Evolutionary conservation across 2,329 filamentous ascomycete genomes (phyloP), one percentile per base, ranked within the genome.

Genomic region (Monosporascus sp.): DNA sequence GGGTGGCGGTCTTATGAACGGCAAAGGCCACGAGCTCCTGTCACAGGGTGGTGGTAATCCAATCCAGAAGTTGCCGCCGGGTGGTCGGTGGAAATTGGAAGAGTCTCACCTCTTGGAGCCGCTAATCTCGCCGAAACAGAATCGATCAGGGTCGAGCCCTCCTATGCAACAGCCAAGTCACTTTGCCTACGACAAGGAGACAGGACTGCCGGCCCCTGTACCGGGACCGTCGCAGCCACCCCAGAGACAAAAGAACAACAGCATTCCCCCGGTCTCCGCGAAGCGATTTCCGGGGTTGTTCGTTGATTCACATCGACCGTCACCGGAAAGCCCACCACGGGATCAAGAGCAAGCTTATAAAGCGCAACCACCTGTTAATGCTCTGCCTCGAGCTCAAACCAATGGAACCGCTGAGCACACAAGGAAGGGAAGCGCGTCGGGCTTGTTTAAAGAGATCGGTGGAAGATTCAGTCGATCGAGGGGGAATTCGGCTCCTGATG

Each of bases 51-150:
- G 51, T 17, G 65, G 63, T 48, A 76, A 74, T 41, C 70, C 74
- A 9, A 65, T 74, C 7, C 72, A 74, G 37, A 70, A 62, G 27
- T 68, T 77, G 3, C 72, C 73, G 26, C 74, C 72, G n/a, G 75
- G 74, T 0, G 59, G 65, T 26, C 70, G 71, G 19, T 84, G 80
- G 80, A 79, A 76, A 49, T 65, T 80, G 6, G 74, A 82, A 57
- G 79, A 82, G 65, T 83, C 80, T 9, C 73, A 79, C 54, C 68
- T 84, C 37, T 67, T 74, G 1, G 74, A 79, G 56, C 81, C 81
- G 26, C 69, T 82, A 7, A 67, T 74, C 19, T 62, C 69, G 4
- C 64, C 70, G 3, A 68, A 70, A 35, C 69, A 70, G 20, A 68
- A 71, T 45, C 68, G 70, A 11, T 57, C 66, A 6, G 69, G 68